Evolutionary conservation across 805 yeast species (phyloP).

Genomic region (Candida pseudoglaebosa): DNA sequence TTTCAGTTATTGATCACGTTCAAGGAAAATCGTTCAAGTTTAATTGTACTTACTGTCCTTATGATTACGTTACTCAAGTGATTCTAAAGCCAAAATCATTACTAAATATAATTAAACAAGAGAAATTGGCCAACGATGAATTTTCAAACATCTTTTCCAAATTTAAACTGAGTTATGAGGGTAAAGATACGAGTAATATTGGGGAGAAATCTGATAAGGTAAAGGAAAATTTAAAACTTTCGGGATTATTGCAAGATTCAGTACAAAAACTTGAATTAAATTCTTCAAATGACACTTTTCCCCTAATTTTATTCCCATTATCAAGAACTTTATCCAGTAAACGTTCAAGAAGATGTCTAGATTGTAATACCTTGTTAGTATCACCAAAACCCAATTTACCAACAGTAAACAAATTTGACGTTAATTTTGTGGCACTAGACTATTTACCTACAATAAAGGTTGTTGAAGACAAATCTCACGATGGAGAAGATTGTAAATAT

Average conservation of each 20-base stretch:
- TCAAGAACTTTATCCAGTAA: conserved; percentile 24
- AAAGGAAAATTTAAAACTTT: neutral
- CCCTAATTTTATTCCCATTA: conserved; percentile 15
- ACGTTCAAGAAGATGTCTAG: conserved; percentile 21
- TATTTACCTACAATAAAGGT: conserved; percentile 25
- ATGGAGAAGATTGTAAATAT: conserved; percentile 8
- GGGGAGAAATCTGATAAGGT: neutral
- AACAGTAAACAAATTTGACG: conserved; percentile 21
- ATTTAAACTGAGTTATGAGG: neutral
- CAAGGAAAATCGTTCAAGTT: conserved; percentile 33
- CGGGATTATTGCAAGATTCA: neutral
- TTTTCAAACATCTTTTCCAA: neutral
- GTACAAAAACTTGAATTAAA: neutral
- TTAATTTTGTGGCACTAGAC: conserved; percentile 32
- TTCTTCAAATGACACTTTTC: neutral
- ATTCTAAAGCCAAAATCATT: conserved; percentile 42
- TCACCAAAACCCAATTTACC: conserved; percentile 26
- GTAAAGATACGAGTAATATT: neutral
- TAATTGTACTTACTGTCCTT: conserved; percentile 33
- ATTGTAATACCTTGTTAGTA: conserved; percentile 24
- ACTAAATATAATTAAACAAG: conserved; percentile 14
- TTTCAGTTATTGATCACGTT: conserved; percentile 14
- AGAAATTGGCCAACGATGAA: conserved; percentile 4
- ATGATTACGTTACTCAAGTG: conserved; percentile 30
- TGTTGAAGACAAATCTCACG: conserved; percentile 10